Conservation (phyloP, 192 early-diverging fungal species). For the Powellomyces hirtus region DNA sequence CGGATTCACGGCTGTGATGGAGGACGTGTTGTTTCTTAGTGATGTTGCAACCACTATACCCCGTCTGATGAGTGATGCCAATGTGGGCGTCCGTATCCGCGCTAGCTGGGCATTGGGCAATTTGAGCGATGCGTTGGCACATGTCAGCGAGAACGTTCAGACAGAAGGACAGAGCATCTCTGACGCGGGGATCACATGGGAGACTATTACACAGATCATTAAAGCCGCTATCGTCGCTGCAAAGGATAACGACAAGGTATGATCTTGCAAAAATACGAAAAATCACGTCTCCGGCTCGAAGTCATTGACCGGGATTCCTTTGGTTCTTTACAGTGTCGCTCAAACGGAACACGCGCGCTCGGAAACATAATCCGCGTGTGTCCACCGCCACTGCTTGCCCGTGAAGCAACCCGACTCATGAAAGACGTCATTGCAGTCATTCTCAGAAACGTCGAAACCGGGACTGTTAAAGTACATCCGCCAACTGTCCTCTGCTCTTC, state of each 20-base stretch:
- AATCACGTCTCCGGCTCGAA: no score
- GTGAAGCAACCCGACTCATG: slow-evolving; percentile 44
- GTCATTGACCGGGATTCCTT: background rate
- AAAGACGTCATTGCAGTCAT: slow-evolving; percentile 45
- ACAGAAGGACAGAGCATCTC: slow-evolving; percentile 12
- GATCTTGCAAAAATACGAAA: background rate
- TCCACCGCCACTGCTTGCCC: slow-evolving; percentile 43
- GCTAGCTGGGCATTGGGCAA: slow-evolving; percentile 79
- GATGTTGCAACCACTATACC: slow-evolving; percentile 56
- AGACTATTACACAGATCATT: slow-evolving; percentile 43
- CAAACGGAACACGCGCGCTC: slow-evolving; percentile 71
- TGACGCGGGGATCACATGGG: slow-evolving; percentile 41
- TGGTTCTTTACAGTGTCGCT: slow-evolving; percentile 43
- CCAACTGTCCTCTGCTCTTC: background rate
- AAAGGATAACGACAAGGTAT: slow-evolving; percentile 73
- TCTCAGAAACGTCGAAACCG: slow-evolving; percentile 61
- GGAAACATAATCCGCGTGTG: slow-evolving; percentile 62
- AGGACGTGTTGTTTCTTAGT: slow-evolving; percentile 57
- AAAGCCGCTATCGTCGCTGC: slow-evolving; percentile 47
- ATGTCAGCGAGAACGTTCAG: slow-evolving; percentile 26
- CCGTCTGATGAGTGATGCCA: slow-evolving; percentile 48
- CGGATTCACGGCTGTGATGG: slow-evolving; percentile 49
- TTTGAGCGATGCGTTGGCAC: slow-evolving; percentile 60
- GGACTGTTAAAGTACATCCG: slow-evolving; percentile 58
- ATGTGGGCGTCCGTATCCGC: slow-evolving; percentile 61